Evolutionary conservation across 2,329 filamentous ascomycete species (phyloP).

Genomic region (Gremmenia infestans): DNA sequence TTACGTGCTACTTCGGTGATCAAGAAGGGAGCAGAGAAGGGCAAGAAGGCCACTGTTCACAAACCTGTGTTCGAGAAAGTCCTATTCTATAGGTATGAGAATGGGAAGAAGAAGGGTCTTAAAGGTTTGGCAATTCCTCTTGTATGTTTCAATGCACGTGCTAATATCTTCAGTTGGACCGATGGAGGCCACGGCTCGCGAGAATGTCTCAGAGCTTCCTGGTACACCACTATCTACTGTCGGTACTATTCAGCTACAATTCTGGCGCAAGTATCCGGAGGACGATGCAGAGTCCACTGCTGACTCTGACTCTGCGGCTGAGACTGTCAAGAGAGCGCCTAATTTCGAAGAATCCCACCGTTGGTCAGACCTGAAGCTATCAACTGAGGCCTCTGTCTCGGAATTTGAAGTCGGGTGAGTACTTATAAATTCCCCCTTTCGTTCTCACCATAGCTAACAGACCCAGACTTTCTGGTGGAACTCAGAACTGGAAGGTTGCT

Average conservation of each 20-base stretch:
- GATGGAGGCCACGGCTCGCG: neutral
- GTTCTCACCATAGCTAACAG: neutral
- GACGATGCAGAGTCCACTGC: neutral
- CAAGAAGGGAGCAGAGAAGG: neutral
- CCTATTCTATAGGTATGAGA: slow-evolving; percentile 2
- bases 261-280: slow-evolving; percentile 9
- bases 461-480: slow-evolving; percentile 11
- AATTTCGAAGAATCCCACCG: slow-evolving; percentile 12
- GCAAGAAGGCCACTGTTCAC: neutral
- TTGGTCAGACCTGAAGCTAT: slow-evolving; percentile 17
- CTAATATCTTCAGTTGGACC: neutral
- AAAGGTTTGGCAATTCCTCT: neutral
- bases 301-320: neutral
- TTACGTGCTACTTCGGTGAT: slow-evolving; percentile 16
- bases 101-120: slow-evolving; percentile 1
- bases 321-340: slow-evolving; percentile 9
- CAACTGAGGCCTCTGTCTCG: slow-evolving; percentile 5
- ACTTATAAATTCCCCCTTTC: neutral
- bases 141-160: neutral
- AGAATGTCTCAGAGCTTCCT: neutral
- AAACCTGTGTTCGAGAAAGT: slow-evolving; percentile 1
- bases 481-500: neutral
- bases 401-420: slow-evolving; percentile 22
- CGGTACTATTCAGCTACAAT: slow-evolving; percentile 9
- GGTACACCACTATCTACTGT: slow-evolving; percentile 5